Base-by-base conservation (phyloP, 176 grass and related monocot genomes). In the Microstegium vimineum region DNA sequence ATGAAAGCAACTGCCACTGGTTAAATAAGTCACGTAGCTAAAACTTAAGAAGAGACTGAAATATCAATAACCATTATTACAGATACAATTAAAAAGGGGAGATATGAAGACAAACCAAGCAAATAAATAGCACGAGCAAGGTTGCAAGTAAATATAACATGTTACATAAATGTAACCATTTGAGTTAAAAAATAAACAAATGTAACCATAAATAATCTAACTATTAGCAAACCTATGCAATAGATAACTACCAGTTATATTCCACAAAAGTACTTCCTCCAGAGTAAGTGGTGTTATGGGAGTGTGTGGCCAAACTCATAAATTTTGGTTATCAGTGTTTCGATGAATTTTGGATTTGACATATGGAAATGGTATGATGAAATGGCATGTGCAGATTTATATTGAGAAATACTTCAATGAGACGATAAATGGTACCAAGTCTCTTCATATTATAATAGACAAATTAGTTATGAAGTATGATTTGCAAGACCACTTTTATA, bases 41-140 rank as follows among this genome's bases (percentile, higher is more conserved):
- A 41, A 12, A 52, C 31, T 56, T 76, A 36, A 75, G 38, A 25
- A 20, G 28, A 52, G 15, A 20, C 36, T 5, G 36, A 66, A 83
- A 22, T 42, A 68, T 13, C 0, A 46, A 46, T 11, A 56, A 3
- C 37, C 32, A 37, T 30, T 40, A 14, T 68, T 56, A 7, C 43
- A 84, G 51, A 67, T 40, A 30, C 66, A 75, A 67, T 81, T 31
- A 6, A 22, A 81, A 67, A 22, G n/a, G 36, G 25, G 37, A 74
- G 59, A 80, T 80, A 49, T 0, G 2, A 69, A 20, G 64, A 63
- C 57, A 76, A 61, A 77, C 22, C 31, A 71, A 54, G 18, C 6
- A 32, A 62, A 84, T 79, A 70, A 78, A 61, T 46, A 68, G 27
- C 11, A 81, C 30, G 38, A 47, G 26, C 42, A 27, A 52, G 31